A percentile compares a stretch with the other conserved stretches of the same genome.
Conservation (phyloP, 495 filamentous ascomycete genomes). For the Penicillium turbatum region DNA sequence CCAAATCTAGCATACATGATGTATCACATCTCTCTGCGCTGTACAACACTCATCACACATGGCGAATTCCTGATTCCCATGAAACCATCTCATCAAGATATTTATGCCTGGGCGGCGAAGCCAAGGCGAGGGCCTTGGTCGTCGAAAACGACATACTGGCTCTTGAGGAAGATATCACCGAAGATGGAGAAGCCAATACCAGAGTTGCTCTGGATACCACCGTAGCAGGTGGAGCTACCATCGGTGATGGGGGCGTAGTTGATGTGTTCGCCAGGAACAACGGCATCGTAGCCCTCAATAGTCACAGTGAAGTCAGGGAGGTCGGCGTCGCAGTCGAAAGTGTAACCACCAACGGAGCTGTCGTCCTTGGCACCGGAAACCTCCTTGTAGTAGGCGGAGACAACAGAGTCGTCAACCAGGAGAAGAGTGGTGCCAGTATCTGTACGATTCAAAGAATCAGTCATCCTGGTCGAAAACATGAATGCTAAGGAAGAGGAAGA, state of each 20-base stretch:
- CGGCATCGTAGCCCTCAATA: constrained; percentile 45
- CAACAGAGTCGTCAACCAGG: constrained; percentile 53
- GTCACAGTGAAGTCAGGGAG: constrained; percentile 61
- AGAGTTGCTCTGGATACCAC: constrained; percentile 58
- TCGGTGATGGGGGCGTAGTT: constrained; percentile 41
- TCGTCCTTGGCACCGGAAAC: constrained; percentile 50
- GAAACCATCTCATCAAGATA: neutral
- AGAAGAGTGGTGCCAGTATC: constrained; percentile 72
- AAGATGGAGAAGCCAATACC: constrained; percentile 66
- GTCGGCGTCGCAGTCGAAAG: constrained; percentile 58
- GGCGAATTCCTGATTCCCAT: neutral
- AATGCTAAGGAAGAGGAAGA: neutral
- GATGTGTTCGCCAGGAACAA: constrained; percentile 41
- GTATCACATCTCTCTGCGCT: constrained; percentile 4
- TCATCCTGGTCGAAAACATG: neutral
- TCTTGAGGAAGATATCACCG: constrained; percentile 76
- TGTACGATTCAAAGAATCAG: constrained; percentile 3
- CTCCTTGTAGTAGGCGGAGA: constrained; percentile 59
- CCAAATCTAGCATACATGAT: constrained; percentile 10
- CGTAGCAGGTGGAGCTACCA: constrained; percentile 53
- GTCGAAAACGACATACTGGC: constrained; percentile 74
- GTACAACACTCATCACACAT: constrained; percentile 4
- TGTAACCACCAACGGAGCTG: constrained; percentile 55
- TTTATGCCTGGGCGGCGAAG: constrained; percentile 50
- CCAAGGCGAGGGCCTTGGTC: constrained; percentile 53